Base-by-base conservation (phyloP, 129 eudicot species). In the Artemisia argyi region DNA sequence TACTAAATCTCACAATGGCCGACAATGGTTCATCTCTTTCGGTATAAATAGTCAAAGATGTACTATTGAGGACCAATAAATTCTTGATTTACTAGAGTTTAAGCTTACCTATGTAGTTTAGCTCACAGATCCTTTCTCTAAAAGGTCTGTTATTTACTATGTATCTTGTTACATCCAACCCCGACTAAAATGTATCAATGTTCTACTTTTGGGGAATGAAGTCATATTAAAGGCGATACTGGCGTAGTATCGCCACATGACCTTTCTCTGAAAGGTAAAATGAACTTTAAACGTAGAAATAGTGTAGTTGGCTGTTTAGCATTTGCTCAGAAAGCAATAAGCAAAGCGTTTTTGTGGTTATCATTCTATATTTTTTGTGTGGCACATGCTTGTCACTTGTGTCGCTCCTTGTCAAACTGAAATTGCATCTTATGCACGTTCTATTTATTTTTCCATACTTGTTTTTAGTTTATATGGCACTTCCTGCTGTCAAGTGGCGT, bases 21-120 rank as follows among this genome's bases (percentile, higher is more conserved):
- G 99, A 94, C 76, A 90, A 94, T 76, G 99, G 99, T 73, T 87
- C 97, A 59, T 88, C 99, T 59, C 89, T 94, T 71, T 83, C 95
- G n/a, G 96, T 93, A 71, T 93, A 71, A 84, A 49, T 24, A 69
- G 5, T 39, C 63, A 50, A 7, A 61, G 52, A 10, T 64, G 71
- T 64, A 30, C 35, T 74, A 19, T 42, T 20, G 2, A 54, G 47
- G 18, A 28, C 30, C 57, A 48, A 20, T 16, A 26, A 26, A 24
- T 42, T 20, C 12, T 61, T 26, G n/a, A 15, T 32, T 51, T 18
- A 26, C 48, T 30, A 17, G 51, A 28, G 53, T 62, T 73, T 3
- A 18, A 48, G 9, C 65, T 11, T 19, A 35, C 15, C 60, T 19
- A 1, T 42, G 3, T 52, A 64, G 54, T 74, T 53, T 53, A 64